phyloP scores from a whole-genome alignment of 805 yeast species.

The Pichia insulana region DNA sequence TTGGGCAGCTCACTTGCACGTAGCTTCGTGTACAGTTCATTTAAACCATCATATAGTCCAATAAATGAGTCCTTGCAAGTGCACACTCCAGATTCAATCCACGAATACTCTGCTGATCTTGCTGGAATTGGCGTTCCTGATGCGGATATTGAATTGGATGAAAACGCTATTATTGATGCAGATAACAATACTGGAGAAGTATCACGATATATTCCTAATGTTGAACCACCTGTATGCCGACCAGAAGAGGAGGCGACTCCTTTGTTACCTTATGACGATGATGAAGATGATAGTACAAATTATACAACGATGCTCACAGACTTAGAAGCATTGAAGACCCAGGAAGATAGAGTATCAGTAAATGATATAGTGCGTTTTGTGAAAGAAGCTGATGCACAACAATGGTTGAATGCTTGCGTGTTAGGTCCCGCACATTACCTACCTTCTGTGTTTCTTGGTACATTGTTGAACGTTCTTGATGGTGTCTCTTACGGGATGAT shows the following conservation, averaged over 20 bases:
- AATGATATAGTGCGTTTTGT: constrained; percentile 1
- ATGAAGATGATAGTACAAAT: background rate
- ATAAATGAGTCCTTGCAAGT: constrained; percentile 22
- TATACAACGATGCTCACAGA: constrained; percentile 1
- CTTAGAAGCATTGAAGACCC: constrained; percentile 8
- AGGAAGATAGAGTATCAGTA: constrained; percentile 2
- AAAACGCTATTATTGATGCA: too few species aligned
- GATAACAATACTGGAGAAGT: background rate
- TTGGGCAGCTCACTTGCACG: constrained; percentile 30
- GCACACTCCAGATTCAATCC: constrained; percentile 40
- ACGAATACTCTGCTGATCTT: constrained; percentile 47
- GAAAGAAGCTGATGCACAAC: constrained; percentile 16
- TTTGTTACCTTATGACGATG: background rate
- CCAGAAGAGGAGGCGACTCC: constrained; percentile 7
- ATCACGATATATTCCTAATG: too few species aligned
- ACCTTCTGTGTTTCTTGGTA: constrained; percentile 83
- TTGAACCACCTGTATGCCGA: background rate
- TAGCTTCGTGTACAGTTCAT: constrained; percentile 31
- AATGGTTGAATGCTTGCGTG: constrained; percentile 19
- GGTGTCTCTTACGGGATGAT: constrained; percentile 97
- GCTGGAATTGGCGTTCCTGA: constrained; percentile 49
- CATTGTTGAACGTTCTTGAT: constrained; percentile 78
- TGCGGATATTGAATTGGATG: constrained; percentile 6
- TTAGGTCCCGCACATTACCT: constrained; percentile 38
- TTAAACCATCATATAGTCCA: constrained; percentile 27